A percentile compares a stretch with the other conserved stretches of the same genome.
These are phyloP conservation scores for Austroboletus festivus DNA, from an alignment of 768 basidiomycete species.

Conservation along the genomic window DNA sequence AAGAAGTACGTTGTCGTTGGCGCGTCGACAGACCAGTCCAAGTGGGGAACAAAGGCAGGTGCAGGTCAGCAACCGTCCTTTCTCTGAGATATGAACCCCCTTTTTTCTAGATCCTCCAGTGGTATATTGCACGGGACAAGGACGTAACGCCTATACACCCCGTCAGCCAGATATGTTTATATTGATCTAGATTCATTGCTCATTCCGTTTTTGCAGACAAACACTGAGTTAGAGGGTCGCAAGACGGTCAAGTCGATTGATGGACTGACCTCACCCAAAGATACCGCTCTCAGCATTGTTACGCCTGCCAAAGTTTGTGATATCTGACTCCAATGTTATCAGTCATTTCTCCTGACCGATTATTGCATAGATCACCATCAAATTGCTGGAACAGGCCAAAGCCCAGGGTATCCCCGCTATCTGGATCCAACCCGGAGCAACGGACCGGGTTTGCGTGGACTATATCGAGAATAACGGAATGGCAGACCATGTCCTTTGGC, in stretches of 20 bases:
- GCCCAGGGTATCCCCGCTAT: conserved; percentile 68
- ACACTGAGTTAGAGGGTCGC: conserved; percentile 65
- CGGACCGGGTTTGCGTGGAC: conserved; percentile 57
- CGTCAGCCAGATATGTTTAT: conserved; percentile 38
- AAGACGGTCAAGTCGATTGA: conserved; percentile 52
- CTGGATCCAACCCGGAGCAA: conserved; percentile 91
- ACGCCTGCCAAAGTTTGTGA: conserved; percentile 64
- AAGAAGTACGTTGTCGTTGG: conserved; percentile 76
- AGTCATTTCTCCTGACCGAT: neutral
- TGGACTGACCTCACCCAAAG: conserved; percentile 54
- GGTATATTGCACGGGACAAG: conserved; percentile 63
- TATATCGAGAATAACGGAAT: conserved; percentile 68
- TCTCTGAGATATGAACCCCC: neutral
- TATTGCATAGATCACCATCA: conserved; percentile 63
- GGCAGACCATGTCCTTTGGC: conserved; percentile 66
- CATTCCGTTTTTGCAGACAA: conserved; percentile 58
- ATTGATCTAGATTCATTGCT: neutral
- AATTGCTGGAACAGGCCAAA: conserved; percentile 62
- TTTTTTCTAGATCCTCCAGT: conserved; percentile 60
- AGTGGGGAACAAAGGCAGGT: conserved; percentile 72
- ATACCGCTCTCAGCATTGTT: conserved; percentile 76
- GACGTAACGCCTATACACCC: conserved; percentile 73
- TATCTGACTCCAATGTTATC: neutral
- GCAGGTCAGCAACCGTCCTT: too few species aligned
- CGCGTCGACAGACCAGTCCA: conserved; percentile 73